Percentiles rank a stretch among this genome's conserved stretches.
Conservation (phyloP, 2,329 filamentous ascomycete species). For the Ascochyta clinopodiicola region DNA sequence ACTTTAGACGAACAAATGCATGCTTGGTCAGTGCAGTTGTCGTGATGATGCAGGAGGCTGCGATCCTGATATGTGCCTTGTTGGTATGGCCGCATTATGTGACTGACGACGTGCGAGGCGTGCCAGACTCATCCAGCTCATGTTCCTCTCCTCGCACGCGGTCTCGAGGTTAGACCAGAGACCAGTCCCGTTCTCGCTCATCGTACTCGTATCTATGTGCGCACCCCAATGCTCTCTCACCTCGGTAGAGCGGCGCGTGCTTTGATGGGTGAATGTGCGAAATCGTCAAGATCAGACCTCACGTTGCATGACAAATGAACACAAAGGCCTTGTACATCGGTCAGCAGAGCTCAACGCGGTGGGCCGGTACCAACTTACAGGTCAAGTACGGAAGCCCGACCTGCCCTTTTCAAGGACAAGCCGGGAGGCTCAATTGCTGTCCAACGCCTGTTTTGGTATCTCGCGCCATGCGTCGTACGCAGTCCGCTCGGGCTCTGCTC, state of each 20-base stretch:
- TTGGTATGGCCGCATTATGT: background rate
- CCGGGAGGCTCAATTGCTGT: constrained; percentile 24
- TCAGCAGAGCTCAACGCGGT: background rate
- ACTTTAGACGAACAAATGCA: background rate
- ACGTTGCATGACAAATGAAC: background rate
- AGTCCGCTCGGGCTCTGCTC: background rate
- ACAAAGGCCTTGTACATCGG: background rate
- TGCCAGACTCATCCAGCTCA: background rate
- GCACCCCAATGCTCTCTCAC: background rate
- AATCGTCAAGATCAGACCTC: background rate
- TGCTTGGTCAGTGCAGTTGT: constrained; percentile 2
- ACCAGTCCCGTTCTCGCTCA: background rate
- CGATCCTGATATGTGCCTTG: background rate
- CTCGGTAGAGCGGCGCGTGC: background rate
- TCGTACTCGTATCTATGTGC: background rate
- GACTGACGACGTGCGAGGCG: background rate
- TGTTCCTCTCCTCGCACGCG: background rate
- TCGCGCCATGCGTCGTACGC: background rate
- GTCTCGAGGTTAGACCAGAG: background rate
- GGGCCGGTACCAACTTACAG: constrained; percentile 16
- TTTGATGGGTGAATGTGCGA: background rate
- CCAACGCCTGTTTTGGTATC: background rate
- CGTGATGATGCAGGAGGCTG: constrained; percentile 8
- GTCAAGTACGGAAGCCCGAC: constrained; percentile 20
- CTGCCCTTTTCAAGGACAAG: constrained; percentile 16